Conservation (phyloP, 345 rosid species). For the Hibiscus trionum region DNA sequence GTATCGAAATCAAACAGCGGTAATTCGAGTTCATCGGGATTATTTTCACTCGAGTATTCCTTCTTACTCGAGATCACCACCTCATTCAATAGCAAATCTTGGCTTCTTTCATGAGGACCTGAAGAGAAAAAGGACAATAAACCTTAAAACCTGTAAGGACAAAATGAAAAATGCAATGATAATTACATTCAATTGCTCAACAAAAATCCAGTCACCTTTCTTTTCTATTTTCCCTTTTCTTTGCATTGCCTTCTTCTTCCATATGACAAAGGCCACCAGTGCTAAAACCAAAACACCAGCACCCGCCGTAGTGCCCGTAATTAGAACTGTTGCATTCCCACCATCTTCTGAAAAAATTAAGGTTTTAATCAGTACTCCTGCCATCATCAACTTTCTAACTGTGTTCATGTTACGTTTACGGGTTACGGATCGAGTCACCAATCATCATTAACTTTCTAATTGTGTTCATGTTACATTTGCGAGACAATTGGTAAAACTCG, state of each 20-base stretch:
- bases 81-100: constrained; percentile 49
- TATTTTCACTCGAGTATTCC: constrained; percentile 33
- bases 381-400: too few species aligned
- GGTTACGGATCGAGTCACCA: too few species aligned
- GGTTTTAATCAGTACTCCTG: too few species aligned
- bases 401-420: too few species aligned
- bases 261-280: constrained; percentile 25
- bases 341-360: constrained; percentile 33
- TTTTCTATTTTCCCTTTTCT: constrained; percentile 11
- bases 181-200: not conserved
- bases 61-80: constrained; percentile 54
- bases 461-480: too few species aligned
- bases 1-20: constrained; percentile 45
- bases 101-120: constrained; percentile 55
- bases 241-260: constrained; percentile 41
- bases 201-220: constrained; percentile 26
- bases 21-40: constrained; percentile 43
- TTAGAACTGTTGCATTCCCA: constrained; percentile 11
- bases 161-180: not conserved
- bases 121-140: not conserved
- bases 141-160: not conserved
- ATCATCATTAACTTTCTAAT: too few species aligned
- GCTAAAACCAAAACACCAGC: constrained; percentile 34
- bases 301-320: constrained; percentile 45
- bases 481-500: too few species aligned